phyloP scores from a whole-genome alignment of 441 rosid genomes.

The Brassica hybrid region DNA sequence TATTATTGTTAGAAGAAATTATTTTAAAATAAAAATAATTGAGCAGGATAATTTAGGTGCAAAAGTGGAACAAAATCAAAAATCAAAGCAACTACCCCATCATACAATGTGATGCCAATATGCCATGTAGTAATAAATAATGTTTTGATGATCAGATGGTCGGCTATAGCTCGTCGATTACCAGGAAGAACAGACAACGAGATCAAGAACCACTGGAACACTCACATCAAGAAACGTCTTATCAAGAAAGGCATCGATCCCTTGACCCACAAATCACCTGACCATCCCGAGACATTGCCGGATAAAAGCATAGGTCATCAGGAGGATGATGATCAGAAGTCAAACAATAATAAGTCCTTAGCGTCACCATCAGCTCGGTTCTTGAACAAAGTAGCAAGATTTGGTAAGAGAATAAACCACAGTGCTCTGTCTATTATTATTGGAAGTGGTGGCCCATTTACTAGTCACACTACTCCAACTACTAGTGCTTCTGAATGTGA shows the following conservation, averaged over 20 bases:
- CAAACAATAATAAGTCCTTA: not conserved
- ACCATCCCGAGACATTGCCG: slow-evolving; percentile 2
- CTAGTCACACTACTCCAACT: slow-evolving; percentile 17
- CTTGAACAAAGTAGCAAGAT: slow-evolving; percentile 43
- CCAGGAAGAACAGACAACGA: slow-evolving; percentile 79
- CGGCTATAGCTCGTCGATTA: slow-evolving; percentile 65
- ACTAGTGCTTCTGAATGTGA: slow-evolving; percentile 30
- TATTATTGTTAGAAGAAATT: not conserved
- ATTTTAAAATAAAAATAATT: not conserved
- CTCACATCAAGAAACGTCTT: slow-evolving; percentile 77
- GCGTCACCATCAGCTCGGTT: slow-evolving; percentile 34
- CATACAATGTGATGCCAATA: not conserved
- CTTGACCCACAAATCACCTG: slow-evolving; percentile 51
- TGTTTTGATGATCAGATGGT: slow-evolving; percentile 56
- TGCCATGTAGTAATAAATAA: slow-evolving; percentile 11
- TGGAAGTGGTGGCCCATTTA: slow-evolving; percentile 33
- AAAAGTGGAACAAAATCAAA: not conserved
- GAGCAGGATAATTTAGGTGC: slow-evolving; percentile 7
- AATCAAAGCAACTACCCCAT: not conserved
- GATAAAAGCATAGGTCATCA: slow-evolving; percentile 7
- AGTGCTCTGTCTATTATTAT: slow-evolving; percentile 34
- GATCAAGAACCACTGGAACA: slow-evolving; percentile 79
- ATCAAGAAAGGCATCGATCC: slow-evolving; percentile 77
- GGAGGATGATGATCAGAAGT: slow-evolving; percentile 6
- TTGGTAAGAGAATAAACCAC: slow-evolving; percentile 35